Evolutionary conservation across 2,329 filamentous ascomycete genomes (phyloP), one percentile per base, ranked within the genome.

Genomic region (Sarocladium strictum): DNA sequence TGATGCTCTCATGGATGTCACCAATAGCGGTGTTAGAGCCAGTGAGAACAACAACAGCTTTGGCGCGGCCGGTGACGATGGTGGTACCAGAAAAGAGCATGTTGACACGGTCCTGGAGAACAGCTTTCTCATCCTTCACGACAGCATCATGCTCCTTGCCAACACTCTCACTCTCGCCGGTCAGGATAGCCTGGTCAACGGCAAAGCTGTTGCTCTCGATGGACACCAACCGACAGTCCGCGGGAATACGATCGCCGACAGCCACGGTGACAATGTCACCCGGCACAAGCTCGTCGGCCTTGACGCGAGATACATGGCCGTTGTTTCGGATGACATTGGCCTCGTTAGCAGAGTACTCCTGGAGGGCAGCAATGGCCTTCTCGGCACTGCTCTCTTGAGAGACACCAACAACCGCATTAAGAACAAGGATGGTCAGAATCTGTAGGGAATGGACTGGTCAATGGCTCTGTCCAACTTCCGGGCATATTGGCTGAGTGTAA

Each of bases 41-140:
- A 17, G 94, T 99, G 66, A 96, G 73, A 58, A 91, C 92, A 24
- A 99, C 94, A 53, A 97, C 76, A 41, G 94, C 94, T 63, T 84
- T 92, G 52, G 94, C 95, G 69, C 93, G 90, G 58, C 94, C 94
- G 60, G 89, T 96, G 19, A 97, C 93, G 17, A 99, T 91, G 2
- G 94, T 97, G 5, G 95, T 99, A 64, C 95, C 95, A 1, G 95
- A 99, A 74, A 99, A 99, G 57, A 99, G 80, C 83, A 96, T 97
- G 72, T 99, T 99, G 75, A 88, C 76, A 76, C 97, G 94, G 69
- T 99, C 94, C 75, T 99, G 94, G 74, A 96, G 90, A 62, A 99
- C 95, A 43, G 93, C 92, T 72, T 88, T 86, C 45, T 80, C 75
- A 67, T 97, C 94, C 62, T 81, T 76, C 60, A 97, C 77, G 3